phyloP scores from a whole-genome alignment of 148 eudicot species.

The Fagopyrum esculentum region DNA sequence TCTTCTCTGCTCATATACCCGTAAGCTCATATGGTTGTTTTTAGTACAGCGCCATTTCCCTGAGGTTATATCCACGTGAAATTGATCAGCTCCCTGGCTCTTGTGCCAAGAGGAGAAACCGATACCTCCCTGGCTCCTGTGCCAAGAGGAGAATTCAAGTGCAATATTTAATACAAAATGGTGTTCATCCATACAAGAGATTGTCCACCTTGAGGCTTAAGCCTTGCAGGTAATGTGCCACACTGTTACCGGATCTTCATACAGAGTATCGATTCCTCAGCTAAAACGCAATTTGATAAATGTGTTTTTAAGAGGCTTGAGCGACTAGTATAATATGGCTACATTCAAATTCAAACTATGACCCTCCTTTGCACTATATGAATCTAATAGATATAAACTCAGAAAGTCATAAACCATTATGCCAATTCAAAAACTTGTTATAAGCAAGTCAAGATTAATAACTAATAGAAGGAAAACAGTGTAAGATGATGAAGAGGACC shows the following conservation, averaged over 20 bases:
- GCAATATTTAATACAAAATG: background rate
- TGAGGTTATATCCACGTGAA: background rate
- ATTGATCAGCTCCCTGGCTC: conserved; percentile 9
- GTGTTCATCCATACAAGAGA: background rate
- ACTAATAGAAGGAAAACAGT: background rate
- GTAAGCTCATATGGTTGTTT: background rate
- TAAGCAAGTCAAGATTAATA: conserved; percentile 1
- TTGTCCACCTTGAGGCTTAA: no score
- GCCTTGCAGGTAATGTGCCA: no score
- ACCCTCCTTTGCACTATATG: background rate
- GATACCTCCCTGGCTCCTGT: background rate
- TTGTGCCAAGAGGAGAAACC: conserved; percentile 9
- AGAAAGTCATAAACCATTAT: conserved; percentile 6
- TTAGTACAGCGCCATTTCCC: background rate
- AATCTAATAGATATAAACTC: background rate
- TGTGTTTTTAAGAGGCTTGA: background rate
- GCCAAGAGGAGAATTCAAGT: conserved; percentile 11
- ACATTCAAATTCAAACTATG: background rate
- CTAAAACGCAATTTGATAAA: background rate
- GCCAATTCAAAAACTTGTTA: conserved; percentile 1
- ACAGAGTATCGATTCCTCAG: background rate
- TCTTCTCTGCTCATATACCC: background rate
- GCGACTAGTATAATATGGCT: background rate
- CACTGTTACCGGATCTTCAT: no score
- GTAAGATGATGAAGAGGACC: background rate